Evolutionary conservation across 768 basidiomycete genomes (phyloP), one percentile per base, ranked within the genome.

Genomic region (Termitomyces sp.): DNA sequence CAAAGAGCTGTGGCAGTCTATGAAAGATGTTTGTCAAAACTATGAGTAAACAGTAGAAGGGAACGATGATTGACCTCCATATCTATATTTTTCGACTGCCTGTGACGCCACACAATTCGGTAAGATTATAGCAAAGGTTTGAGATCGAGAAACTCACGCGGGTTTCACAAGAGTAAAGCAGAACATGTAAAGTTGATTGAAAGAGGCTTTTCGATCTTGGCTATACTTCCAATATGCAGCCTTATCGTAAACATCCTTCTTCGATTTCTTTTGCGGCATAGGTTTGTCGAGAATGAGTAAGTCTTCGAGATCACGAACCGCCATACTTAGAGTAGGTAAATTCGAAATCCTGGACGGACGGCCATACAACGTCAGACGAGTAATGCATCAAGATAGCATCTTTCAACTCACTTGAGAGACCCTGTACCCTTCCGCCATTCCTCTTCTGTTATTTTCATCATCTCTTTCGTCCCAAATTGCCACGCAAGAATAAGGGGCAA

Each of bases 1-100:
- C 91, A 92, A 46, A 93, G 78, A 0, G 90, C 87, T 17, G 78
- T 74, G 8, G 91, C 86, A 31, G 86, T 90, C 87, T 92, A 60
- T 36, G 37, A 29, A 53, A 55, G 38, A 53, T 57, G 4, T 25
- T 37, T 38, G 12, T 37, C 14, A 52, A 11, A 45, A 14, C 6
- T 9, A n/a, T 4, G 42, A n/a, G n/a, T 38, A 43, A 34, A 42
- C 11, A 43, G 17, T 43, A 43, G 42, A 45, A 56, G 32, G 5
- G 25, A n/a, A 17, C 31, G 2, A 32, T 4, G 3, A 66, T 77
- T 67, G 63, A 89, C 90, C 76, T 93, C 91, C 80, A 93, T 89
- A 56, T 92, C 91, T 63, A 92, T 85, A 69, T 91, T 92, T 65
- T 86, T 82, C 20, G 85, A 84, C 70, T 83, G 81, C 70, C 90